Conservation (phyloP, 2,329 filamentous ascomycete genomes). For the Penicillium digitatum region DNA sequence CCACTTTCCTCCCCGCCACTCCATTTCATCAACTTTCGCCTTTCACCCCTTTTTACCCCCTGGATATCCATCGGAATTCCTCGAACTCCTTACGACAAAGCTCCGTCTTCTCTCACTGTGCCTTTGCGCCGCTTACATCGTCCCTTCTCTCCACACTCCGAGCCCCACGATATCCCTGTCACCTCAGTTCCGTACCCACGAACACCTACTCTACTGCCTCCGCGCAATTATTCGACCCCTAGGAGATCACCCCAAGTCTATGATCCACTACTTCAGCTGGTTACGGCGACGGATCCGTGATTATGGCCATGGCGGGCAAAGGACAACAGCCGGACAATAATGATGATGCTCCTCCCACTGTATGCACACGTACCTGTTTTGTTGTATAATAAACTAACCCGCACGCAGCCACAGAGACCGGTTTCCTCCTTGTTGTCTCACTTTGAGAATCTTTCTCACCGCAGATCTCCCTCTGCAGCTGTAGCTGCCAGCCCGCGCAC, state of each 20-base stretch:
- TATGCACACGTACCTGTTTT: constrained; percentile 24
- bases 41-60: constrained; percentile 7
- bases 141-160: not conserved
- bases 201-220: constrained; percentile 4
- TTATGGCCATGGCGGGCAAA: constrained; percentile 37
- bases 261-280: constrained; percentile 25
- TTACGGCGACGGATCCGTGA: constrained; percentile 24
- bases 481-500: constrained; percentile 28
- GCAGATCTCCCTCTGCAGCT: constrained; percentile 31
- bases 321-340: constrained; percentile 31
- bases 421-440: constrained; percentile 49
- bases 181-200: constrained; percentile 5
- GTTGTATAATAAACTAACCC: constrained; percentile 15
- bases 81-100: not conserved
- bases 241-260: constrained; percentile 23
- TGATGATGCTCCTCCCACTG: constrained; percentile 38
- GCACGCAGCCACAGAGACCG: constrained; percentile 36
- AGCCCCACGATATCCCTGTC: constrained; percentile 12
- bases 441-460: constrained; percentile 46
- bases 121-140: constrained; percentile 11
- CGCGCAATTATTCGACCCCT: not conserved
- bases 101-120: constrained; percentile 5
- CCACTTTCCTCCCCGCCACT: constrained; percentile 26
- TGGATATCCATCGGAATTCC: not conserved
- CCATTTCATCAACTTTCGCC: constrained; percentile 16